Evolutionary conservation across 768 basidiomycete species (phyloP).

Genomic region (Ephemerocybe angulata): DNA sequence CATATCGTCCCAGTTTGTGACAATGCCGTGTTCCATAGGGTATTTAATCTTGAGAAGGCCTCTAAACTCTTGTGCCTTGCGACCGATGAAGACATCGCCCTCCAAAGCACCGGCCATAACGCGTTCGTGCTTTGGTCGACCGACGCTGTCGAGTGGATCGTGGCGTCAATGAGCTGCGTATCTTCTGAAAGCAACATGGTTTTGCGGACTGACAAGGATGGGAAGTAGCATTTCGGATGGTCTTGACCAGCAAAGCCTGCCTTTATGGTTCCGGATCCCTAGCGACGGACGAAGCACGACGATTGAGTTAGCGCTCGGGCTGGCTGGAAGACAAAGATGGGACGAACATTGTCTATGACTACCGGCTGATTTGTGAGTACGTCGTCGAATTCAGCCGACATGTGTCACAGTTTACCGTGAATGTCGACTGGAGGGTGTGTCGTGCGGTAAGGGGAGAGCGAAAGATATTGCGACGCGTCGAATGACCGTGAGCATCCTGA

Average conservation of each 20-base stretch:
- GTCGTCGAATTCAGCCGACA: slow-evolving; percentile 88
- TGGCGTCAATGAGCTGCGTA: slow-evolving; percentile 19
- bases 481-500: slow-evolving; percentile 4
- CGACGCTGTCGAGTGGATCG: slow-evolving; percentile 58
- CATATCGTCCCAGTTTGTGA: slow-evolving; percentile 99
- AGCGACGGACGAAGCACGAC: slow-evolving; percentile 18
- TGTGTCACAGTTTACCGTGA: slow-evolving; percentile 22
- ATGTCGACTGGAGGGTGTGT: slow-evolving; percentile 8
- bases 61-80: slow-evolving; percentile 91
- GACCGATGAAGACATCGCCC: slow-evolving; percentile 94
- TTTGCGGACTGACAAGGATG: slow-evolving; percentile 80
- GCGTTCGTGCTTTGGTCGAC: slow-evolving; percentile 94
- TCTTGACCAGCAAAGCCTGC: slow-evolving; percentile 99
- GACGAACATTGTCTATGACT: slow-evolving; percentile 93
- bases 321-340: slow-evolving; percentile 10
- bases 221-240: slow-evolving; percentile 99
- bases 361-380: slow-evolving; percentile 98
- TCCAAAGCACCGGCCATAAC: slow-evolving; percentile 98
- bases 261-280: slow-evolving; percentile 99
- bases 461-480: slow-evolving; percentile 12
- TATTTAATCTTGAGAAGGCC: slow-evolving; percentile 98
- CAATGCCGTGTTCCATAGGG: slow-evolving; percentile 98
- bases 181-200: slow-evolving; percentile 21
- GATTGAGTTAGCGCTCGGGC: slow-evolving; percentile 8
- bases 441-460: slow-evolving; percentile 8